Evolutionary conservation across 306 rosid species (phyloP).

Genomic region (Morella rubra): DNA sequence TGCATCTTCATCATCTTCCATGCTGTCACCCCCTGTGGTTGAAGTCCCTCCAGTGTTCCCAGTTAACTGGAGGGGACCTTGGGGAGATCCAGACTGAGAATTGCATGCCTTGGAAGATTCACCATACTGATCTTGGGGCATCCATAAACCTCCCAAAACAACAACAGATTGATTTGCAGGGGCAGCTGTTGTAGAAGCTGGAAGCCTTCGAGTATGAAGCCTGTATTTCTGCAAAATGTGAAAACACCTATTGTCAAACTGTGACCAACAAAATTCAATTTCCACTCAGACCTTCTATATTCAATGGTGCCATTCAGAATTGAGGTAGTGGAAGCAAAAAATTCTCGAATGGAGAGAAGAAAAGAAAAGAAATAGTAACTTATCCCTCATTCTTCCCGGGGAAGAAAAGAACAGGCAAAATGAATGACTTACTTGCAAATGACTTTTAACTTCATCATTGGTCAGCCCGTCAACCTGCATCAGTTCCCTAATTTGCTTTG

Average conservation of each 20-base stretch:
- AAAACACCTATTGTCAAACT: slow-evolving; percentile 14
- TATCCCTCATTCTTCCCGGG: neutral
- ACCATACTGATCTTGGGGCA: slow-evolving; percentile 65
- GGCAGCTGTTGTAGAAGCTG: slow-evolving; percentile 34
- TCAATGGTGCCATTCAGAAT: neutral
- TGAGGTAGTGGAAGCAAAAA: neutral
- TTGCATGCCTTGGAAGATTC: slow-evolving; percentile 76
- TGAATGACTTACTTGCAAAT: slow-evolving; percentile 73
- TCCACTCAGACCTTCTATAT: slow-evolving; percentile 17
- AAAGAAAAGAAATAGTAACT: neutral
- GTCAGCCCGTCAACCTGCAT: slow-evolving; percentile 99
- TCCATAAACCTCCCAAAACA: slow-evolving; percentile 77
- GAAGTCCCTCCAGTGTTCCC: slow-evolving; percentile 61
- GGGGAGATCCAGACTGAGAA: slow-evolving; percentile 87
- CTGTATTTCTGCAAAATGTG: slow-evolving; percentile 75
- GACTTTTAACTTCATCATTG: slow-evolving; percentile 97
- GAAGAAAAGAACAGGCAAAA: slow-evolving; percentile 7
- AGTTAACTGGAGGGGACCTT: slow-evolving; percentile 82
- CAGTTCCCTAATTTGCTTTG: slow-evolving; percentile 95
- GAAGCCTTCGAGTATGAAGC: slow-evolving; percentile 85
- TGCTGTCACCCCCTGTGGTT: slow-evolving; percentile 57
- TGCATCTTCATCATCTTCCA: slow-evolving; percentile 78
- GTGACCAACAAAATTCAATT: slow-evolving; percentile 20
- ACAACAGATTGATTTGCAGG: slow-evolving; percentile 49
- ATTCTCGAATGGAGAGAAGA: neutral